phyloP scores from a whole-genome alignment of 306 rosid species.

The Quercus ilex region DNA sequence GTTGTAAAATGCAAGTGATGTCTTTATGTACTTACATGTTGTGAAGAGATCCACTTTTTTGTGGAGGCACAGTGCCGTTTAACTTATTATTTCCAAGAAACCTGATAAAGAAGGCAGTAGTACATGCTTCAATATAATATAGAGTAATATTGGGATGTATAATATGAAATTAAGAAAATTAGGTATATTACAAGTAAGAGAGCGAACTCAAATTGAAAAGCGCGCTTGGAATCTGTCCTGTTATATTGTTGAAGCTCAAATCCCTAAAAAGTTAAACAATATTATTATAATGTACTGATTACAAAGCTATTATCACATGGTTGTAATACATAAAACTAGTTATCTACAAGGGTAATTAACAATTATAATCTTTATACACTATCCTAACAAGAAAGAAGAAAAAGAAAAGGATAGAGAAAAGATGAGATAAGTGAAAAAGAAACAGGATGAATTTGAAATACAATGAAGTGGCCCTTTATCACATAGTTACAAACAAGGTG shows the following conservation, averaged over 20 bases:
- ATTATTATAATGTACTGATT: background rate
- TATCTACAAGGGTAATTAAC: background rate
- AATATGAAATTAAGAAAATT: conserved; percentile 1
- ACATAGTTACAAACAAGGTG: too few species aligned
- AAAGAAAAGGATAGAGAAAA: background rate
- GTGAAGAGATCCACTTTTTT: too few species aligned
- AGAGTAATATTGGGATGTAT: conserved; percentile 6
- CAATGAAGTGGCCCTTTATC: too few species aligned
- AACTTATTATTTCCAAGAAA: too few species aligned
- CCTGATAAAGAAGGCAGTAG: background rate
- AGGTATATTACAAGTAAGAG: conserved; percentile 47
- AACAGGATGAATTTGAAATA: too few species aligned
- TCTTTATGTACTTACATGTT: too few species aligned
- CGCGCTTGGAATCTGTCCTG: conserved; percentile 53
- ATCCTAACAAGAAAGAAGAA: background rate
- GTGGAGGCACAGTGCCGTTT: too few species aligned
- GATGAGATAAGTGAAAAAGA: background rate
- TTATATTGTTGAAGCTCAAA: conserved; percentile 83
- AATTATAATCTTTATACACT: too few species aligned
- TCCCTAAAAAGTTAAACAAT: conserved; percentile 49
- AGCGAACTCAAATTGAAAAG: conserved; percentile 68
- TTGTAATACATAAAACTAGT: background rate
- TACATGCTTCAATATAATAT: conserved; percentile 3
- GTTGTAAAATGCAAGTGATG: background rate
- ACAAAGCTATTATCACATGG: background rate